Conservation (phyloP, 2,329 filamentous ascomycete species). For the Paecilomyces fulvus region DNA sequence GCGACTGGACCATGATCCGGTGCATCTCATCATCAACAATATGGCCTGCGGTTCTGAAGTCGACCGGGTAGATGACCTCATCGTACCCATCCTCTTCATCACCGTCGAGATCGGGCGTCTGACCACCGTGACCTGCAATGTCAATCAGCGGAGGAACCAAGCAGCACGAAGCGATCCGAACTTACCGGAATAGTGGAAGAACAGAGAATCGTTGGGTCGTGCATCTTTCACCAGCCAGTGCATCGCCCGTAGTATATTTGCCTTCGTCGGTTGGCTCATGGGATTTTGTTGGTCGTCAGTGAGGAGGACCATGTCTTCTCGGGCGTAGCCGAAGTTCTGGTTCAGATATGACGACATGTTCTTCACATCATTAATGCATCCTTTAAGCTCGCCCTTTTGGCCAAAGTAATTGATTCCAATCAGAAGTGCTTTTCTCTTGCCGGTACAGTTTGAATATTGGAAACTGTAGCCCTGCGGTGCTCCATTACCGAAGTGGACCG, state of each 20-base stretch:
- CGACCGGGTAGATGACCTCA: conserved; percentile 71
- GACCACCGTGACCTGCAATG: conserved; percentile 59
- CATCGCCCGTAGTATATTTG: conserved; percentile 92
- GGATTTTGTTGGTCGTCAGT: conserved; percentile 96
- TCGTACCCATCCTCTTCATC: conserved; percentile 72
- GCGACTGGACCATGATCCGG: conserved; percentile 63
- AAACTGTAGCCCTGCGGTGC: conserved; percentile 75
- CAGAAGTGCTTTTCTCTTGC: conserved; percentile 76
- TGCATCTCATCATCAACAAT: conserved; percentile 76
- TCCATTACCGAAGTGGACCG: conserved; percentile 69
- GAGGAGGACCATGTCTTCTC: conserved; percentile 94
- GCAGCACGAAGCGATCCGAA: conserved; percentile 1
- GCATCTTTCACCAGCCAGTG: conserved; percentile 97
- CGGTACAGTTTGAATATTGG: conserved; percentile 87
- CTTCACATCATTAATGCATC: conserved; percentile 95
- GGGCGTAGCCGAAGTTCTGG: conserved; percentile 81
- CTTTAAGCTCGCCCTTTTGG: conserved; percentile 79
- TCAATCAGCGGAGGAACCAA: conserved; percentile 4
- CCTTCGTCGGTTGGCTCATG: conserved; percentile 94
- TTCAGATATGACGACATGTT: conserved; percentile 93
- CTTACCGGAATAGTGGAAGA: conserved; percentile 93
- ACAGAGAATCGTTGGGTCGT: conserved; percentile 82
- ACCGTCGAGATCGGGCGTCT: conserved; percentile 63
- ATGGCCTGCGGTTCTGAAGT: conserved; percentile 60
- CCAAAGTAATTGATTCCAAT: conserved; percentile 97